Percentiles rank a stretch among this genome's conserved stretches.
phyloP scores from a whole-genome alignment of 169 alveolate species.

The Plasmodium billcollinsi region DNA sequence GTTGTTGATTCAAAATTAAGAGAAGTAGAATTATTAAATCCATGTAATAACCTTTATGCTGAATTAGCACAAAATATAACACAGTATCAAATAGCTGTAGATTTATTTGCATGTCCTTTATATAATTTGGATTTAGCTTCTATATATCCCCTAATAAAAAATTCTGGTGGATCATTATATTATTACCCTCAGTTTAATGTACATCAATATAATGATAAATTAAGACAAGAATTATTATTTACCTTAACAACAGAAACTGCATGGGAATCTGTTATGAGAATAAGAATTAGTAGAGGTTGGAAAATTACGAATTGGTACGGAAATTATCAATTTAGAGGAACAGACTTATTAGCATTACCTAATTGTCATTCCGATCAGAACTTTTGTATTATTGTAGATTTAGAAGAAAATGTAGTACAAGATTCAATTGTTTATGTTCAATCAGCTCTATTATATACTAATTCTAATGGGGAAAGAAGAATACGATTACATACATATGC shows the following conservation, averaged over 20 bases:
- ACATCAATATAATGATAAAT: constrained; percentile 81
- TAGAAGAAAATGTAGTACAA: constrained; percentile 84
- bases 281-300: constrained; percentile 96
- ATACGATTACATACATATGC: constrained; percentile 97
- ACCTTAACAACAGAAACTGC: constrained; percentile 91
- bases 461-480: constrained; percentile 98
- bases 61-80: constrained; percentile 83
- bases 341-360: constrained; percentile 93
- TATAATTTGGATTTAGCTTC: constrained; percentile 71
- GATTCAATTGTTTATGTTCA: constrained; percentile 94
- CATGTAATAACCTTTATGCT: constrained; percentile 78
- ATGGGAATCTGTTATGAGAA: constrained; percentile 98
- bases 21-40: constrained; percentile 83
- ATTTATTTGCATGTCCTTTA: constrained; percentile 79
- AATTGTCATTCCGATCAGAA: constrained; percentile 93
- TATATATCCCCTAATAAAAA: constrained; percentile 40
- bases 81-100: constrained; percentile 86
- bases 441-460: constrained; percentile 97
- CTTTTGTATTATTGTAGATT: constrained; percentile 90
- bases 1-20: constrained; percentile 76
- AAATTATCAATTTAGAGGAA: constrained; percentile 92
- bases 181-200: constrained; percentile 80
- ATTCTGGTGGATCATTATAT: constrained; percentile 73
- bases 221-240: constrained; percentile 90
- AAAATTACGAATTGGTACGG: constrained; percentile 94